Conservation (phyloP, 2,329 filamentous ascomycete genomes). For the Pseudogymnoascus sp. region DNA sequence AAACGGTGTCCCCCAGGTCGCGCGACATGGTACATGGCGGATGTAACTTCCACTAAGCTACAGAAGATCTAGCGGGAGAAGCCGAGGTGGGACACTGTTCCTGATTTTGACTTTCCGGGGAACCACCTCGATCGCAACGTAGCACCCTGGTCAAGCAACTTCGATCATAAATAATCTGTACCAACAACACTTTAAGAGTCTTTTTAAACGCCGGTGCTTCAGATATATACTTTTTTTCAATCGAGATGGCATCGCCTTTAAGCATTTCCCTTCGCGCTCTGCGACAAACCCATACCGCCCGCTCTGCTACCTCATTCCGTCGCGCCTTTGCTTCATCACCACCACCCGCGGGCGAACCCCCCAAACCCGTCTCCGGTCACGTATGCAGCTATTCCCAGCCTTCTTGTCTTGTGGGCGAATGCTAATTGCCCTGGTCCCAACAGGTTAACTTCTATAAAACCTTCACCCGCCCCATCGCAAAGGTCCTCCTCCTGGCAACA, state of each 20-base stretch:
- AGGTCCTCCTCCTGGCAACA: slow-evolving; percentile 66
- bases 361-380: slow-evolving; percentile 14
- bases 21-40: slow-evolving; percentile 2
- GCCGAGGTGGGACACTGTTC: not conserved
- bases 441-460: slow-evolving; percentile 65
- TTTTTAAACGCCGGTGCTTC: not conserved
- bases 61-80: slow-evolving; percentile 2
- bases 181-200: not conserved
- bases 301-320: not conserved
- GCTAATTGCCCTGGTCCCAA: not conserved
- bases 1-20: slow-evolving; percentile 9
- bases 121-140: not conserved
- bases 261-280: not conserved
- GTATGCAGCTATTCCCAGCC: slow-evolving; percentile 2
- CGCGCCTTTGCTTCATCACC: not conserved
- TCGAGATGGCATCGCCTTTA: not conserved
- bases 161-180: not conserved
- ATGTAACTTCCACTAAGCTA: slow-evolving; percentile 2
- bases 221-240: not conserved
- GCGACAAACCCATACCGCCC: not conserved
- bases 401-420: not conserved
- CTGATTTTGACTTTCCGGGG: slow-evolving; percentile 6
- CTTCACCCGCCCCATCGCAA: slow-evolving; percentile 65
- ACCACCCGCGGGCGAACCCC: not conserved
- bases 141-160: slow-evolving; percentile 5